phyloP scores from a whole-genome alignment of 169 alveolate genomes.

The Plasmodium sp. region DNA sequence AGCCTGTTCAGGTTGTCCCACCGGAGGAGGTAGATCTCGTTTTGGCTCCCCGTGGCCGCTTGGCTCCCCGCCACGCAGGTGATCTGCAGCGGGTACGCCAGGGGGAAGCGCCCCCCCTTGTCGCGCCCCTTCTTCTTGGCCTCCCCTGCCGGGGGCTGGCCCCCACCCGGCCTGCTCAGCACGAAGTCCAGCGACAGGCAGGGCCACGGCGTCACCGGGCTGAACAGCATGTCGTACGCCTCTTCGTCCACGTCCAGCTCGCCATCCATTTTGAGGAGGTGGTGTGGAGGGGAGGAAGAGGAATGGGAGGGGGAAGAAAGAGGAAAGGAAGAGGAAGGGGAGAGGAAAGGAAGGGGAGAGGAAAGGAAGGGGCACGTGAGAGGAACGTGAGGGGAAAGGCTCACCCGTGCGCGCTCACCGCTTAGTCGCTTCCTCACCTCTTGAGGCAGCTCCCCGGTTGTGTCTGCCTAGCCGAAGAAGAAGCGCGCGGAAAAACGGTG shows the following conservation, averaged over 20 bases:
- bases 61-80: slow-evolving; percentile 51
- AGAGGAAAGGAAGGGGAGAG: not conserved
- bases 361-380: too few relatives aligned
- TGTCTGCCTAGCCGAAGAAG: not conserved
- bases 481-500: not conserved
- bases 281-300: not conserved
- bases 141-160: not conserved
- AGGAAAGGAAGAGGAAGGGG: too few relatives aligned
- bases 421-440: not conserved
- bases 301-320: too few relatives aligned
- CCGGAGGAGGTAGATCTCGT: slow-evolving; percentile 16
- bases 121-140: not conserved
- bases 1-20: slow-evolving; percentile 46
- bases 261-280: slow-evolving; percentile 2
- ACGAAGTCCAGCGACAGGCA: slow-evolving; percentile 85
- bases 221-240: slow-evolving; percentile 44
- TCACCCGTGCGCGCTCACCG: not conserved
- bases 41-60: slow-evolving; percentile 4
- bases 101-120: not conserved
- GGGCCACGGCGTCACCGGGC: slow-evolving; percentile 79
- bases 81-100: slow-evolving; percentile 27
- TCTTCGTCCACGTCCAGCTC: slow-evolving; percentile 14
- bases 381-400: not conserved
- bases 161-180: slow-evolving; percentile 55
- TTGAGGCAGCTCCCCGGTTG: not conserved